These are phyloP conservation scores for Paramyrothecium roridum DNA, from an alignment of 2,329 filamentous ascomycete genomes.

Conservation along the genomic window DNA sequence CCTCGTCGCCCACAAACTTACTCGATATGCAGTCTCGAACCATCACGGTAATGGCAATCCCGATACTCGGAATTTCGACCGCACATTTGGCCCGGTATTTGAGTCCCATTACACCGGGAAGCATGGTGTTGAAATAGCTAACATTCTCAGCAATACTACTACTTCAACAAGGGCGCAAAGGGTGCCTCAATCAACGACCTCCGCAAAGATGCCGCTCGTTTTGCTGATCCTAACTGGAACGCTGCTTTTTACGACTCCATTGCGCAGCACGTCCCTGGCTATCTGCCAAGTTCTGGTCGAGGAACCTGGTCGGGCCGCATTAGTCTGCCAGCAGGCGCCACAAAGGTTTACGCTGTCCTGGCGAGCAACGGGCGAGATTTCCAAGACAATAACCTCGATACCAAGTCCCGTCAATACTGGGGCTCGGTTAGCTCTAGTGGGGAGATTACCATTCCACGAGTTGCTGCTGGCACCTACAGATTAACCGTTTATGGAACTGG, in stretches of 20 bases:
- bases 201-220: background rate
- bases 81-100: background rate
- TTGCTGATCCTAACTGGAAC: background rate
- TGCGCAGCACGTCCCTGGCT: background rate
- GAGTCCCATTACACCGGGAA: background rate
- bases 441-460: background rate
- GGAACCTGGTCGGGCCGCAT: background rate
- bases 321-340: background rate
- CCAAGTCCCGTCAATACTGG: background rate
- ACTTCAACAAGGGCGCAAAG: background rate
- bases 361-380: background rate
- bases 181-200: background rate
- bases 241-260: background rate
- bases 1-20: no score
- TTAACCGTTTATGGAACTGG: background rate
- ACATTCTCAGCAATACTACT: background rate
- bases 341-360: background rate
- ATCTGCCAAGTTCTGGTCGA: background rate
- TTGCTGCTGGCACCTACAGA: background rate
- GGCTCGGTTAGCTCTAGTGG: background rate
- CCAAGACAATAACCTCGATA: background rate
- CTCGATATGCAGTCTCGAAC: background rate
- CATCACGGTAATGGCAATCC: background rate
- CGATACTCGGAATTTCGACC: background rate
- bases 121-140: background rate